Percentiles rank a stretch among this genome's conserved stretches.
Evolutionary conservation across 2,329 filamentous ascomycete genomes (phyloP).

Genomic region (Lachnellula cervina): DNA sequence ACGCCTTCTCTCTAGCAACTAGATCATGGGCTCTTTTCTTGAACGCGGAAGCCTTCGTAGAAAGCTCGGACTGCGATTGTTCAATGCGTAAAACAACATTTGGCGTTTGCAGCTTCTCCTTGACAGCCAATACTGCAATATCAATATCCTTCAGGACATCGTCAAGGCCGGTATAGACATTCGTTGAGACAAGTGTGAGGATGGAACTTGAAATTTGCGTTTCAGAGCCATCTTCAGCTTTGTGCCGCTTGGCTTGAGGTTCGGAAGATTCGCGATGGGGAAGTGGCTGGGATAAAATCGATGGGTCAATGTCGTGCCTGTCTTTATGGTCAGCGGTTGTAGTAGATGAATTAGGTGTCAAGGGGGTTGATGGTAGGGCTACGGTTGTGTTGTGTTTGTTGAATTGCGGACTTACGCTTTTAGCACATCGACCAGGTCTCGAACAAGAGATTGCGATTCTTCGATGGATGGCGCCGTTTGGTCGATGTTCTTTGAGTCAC

Average conservation of each 20-base stretch:
- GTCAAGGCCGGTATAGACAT: constrained; percentile 56
- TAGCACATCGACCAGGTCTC: constrained; percentile 40
- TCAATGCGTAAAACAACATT: constrained; percentile 23
- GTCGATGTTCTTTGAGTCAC: constrained; percentile 17
- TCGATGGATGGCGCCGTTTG: constrained; percentile 22
- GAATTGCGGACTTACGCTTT: constrained; percentile 35
- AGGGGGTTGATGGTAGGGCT: neutral
- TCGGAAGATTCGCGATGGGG: constrained; percentile 42
- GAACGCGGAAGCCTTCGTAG: constrained; percentile 39
- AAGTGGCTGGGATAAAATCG: constrained; percentile 51
- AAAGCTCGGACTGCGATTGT: constrained; percentile 25
- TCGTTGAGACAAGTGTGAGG: constrained; percentile 31
- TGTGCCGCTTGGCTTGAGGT: constrained; percentile 57
- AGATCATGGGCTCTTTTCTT: constrained; percentile 59
- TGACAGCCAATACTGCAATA: constrained; percentile 42
- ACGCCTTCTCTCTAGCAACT: constrained; percentile 55
- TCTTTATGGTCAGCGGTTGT: constrained; percentile 28
- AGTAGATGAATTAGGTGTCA: constrained; percentile 4
- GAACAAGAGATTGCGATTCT: constrained; percentile 35
- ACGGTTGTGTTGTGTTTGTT: constrained; percentile 4
- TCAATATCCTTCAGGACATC: constrained; percentile 58
- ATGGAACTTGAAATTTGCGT: constrained; percentile 47
- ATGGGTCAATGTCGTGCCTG: constrained; percentile 51
- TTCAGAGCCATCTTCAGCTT: constrained; percentile 43
- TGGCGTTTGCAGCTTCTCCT: constrained; percentile 43